phyloP scores from a whole-genome alignment of 306 rosid species.

The Quercus agrifolia region DNA sequence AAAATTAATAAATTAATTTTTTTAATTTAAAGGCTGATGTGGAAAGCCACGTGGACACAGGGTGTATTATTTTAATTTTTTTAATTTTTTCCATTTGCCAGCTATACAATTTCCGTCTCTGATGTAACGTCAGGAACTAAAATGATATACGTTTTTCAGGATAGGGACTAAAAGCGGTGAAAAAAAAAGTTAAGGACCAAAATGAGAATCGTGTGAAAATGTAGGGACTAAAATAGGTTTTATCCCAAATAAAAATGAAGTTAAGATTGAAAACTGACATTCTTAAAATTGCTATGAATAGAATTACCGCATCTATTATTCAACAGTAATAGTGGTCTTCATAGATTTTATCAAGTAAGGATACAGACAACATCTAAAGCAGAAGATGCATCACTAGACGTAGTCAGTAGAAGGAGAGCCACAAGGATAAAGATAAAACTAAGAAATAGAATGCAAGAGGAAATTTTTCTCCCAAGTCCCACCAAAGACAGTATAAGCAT shows the following conservation, averaged over 20 bases:
- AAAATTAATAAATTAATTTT: no score
- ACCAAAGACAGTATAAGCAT: not conserved
- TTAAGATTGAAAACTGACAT: not conserved
- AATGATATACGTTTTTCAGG: no score
- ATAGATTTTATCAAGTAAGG: not conserved
- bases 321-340: not conserved
- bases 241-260: not conserved
- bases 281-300: not conserved
- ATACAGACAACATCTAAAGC: not conserved
- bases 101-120: no score
- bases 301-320: not conserved
- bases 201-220: no score
- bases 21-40: no score
- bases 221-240: no score
- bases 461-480: not conserved
- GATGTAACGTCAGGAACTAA: no score
- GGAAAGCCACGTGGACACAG: no score
- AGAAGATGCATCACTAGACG: not conserved
- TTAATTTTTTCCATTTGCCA: no score
- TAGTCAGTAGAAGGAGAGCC: not conserved
- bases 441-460: not conserved
- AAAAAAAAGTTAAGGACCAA: no score
- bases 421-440: not conserved
- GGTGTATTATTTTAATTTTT: no score
- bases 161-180: no score